phyloP scores from a whole-genome alignment of 495 filamentous ascomycete species.

The Emericellopsis terricola region DNA sequence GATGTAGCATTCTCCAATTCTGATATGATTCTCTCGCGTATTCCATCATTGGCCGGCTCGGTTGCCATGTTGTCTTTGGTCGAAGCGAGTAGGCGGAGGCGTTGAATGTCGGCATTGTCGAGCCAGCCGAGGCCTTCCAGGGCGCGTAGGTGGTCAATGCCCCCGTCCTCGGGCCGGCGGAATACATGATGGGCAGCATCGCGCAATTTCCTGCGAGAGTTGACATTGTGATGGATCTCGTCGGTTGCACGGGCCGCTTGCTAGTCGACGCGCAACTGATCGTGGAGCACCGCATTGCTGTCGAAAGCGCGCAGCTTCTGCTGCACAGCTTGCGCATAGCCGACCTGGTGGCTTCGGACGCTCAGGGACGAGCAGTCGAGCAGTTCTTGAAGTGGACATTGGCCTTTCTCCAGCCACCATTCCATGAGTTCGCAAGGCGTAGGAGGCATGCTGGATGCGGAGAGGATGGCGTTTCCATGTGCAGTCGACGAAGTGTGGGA shows the following conservation, averaged over 20 bases:
- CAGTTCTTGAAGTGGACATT: not conserved
- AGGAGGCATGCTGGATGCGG: not conserved
- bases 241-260: not conserved
- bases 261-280: not conserved
- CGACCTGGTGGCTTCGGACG: not conserved
- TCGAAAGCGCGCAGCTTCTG: conserved; percentile 1
- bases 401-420: conserved; percentile 1
- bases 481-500: no score
- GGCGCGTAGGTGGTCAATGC: not conserved
- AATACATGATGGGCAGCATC: not conserved
- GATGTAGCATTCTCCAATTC: not conserved
- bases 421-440: not conserved
- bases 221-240: not conserved
- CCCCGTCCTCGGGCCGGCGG: conserved; percentile 1
- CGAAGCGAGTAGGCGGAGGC: not conserved
- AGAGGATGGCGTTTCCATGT: not conserved
- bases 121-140: not conserved
- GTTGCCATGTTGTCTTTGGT: not conserved
- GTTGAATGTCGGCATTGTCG: conserved; percentile 1
- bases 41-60: no score
- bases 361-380: not conserved
- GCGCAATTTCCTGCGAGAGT: not conserved
- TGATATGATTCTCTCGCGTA: not conserved
- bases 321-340: not conserved
- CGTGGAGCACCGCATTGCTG: not conserved